Evolutionary conservation across 2,329 filamentous ascomycete genomes (phyloP).

Genomic region (Didymellaceae sp.): DNA sequence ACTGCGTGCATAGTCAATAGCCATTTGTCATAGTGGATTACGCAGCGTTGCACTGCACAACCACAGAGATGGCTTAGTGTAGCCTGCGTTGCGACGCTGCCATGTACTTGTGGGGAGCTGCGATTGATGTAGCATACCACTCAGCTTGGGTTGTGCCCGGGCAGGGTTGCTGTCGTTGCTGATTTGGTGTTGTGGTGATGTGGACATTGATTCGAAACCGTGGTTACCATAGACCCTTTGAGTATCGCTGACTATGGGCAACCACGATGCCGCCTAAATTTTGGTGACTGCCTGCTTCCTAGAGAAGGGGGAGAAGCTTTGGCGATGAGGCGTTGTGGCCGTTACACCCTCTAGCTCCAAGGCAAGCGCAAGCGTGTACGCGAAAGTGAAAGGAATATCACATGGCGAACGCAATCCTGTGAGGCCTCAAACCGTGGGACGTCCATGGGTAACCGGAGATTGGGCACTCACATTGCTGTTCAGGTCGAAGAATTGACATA

Average conservation of each 20-base stretch:
- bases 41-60: conserved; percentile 9
- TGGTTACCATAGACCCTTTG: not conserved
- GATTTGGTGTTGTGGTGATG: conserved; percentile 3
- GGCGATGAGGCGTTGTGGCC: too few relatives aligned
- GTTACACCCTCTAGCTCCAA: too few relatives aligned
- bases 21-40: not conserved
- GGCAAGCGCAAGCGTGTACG: too few relatives aligned
- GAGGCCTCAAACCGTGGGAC: too few relatives aligned
- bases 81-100: not conserved
- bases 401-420: too few relatives aligned
- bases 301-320: too few relatives aligned
- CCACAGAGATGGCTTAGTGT: not conserved
- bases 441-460: too few relatives aligned
- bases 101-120: not conserved
- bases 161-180: not conserved
- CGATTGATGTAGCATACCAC: not conserved
- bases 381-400: too few relatives aligned
- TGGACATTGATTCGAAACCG: not conserved
- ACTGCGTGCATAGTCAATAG: not conserved
- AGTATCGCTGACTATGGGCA: not conserved
- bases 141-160: not conserved
- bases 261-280: not conserved
- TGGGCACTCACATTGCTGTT: too few relatives aligned
- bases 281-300: not conserved
- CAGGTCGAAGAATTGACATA: too few relatives aligned